Percentiles rank a stretch among this genome's conserved stretches.
Conservation (phyloP, 306 rosid genomes). For the Cyclanthera cordifolia region DNA sequence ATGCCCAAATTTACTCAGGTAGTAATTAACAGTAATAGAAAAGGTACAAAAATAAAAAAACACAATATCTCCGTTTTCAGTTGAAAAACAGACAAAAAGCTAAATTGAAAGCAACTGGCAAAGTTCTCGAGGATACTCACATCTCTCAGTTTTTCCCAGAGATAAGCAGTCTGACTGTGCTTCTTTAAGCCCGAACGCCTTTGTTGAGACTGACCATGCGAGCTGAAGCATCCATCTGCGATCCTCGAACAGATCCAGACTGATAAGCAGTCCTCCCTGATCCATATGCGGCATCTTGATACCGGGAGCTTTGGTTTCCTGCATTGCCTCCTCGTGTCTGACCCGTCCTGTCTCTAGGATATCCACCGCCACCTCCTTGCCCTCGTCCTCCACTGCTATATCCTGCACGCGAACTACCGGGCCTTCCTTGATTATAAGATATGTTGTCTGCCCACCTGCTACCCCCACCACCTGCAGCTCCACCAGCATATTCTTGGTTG, state of each 20-base stretch:
- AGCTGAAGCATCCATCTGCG: constrained; percentile 50
- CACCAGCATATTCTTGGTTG: constrained; percentile 59
- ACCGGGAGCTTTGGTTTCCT: constrained; percentile 43
- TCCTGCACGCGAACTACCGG: constrained; percentile 45
- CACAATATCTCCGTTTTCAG: not conserved
- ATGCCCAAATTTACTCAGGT: not conserved
- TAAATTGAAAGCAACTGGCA: not conserved
- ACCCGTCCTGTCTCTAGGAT: constrained; percentile 40
- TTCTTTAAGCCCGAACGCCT: constrained; percentile 32
- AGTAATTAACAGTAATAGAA: not conserved
- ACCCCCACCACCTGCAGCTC: constrained; percentile 28
- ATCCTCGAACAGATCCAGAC: constrained; percentile 45
- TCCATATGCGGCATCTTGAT: constrained; percentile 43
- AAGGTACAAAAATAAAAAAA: not conserved
- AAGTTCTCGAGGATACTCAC: not conserved
- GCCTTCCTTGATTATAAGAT: constrained; percentile 38
- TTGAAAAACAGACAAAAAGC: not conserved
- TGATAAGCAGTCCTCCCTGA: constrained; percentile 46
- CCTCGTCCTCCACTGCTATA: constrained; percentile 45
- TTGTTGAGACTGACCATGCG: constrained; percentile 75
- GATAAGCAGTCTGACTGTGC: not conserved
- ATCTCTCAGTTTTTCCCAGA: not conserved
- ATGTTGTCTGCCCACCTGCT: constrained; percentile 75
- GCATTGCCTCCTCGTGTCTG: constrained; percentile 32
- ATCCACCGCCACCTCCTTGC: constrained; percentile 35